Evolutionary conservation across 2,329 filamentous ascomycete species (phyloP), one percentile per base, ranked within the genome.

Genomic region (Nigrospora osmanthi): DNA sequence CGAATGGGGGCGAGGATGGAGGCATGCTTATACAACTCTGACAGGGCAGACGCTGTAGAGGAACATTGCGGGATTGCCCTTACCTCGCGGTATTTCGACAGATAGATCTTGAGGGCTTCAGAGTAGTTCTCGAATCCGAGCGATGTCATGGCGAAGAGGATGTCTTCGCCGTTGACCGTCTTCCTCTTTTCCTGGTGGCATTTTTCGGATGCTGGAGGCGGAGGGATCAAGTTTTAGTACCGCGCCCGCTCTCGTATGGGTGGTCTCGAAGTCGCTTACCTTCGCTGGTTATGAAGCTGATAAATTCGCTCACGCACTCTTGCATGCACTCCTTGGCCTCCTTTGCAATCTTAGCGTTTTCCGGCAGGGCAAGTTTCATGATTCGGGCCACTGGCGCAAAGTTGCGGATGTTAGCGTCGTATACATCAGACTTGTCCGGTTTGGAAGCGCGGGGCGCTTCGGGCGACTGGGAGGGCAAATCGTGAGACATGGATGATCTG

Each of bases 321-420:
- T 98, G 93, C 93, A 98, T 97, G 70, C 93, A 98, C 66, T 98
- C 93, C 68, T 98, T 98, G 45, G 93, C 93, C 65, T 98, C 93
- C 65, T 98, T 98, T 48, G 90, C 90, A 50, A 98, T 98, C 71
- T 98, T 98, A 55, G 93, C 93, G 62, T 98, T 98, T 54, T 98
- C 93, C 42, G 93, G 93, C 40, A 98, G 76, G 7, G 93, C 93
- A 58, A 89, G 86, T 69, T 98, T 98, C 93, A 98, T 98, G 67
- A 98, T 97, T 46, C 93, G 86, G 54, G 93, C 93, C 60, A 98
- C 93, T 98, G 85, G 83, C 69, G 82, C 85, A 80, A 88, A 89
- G 71, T 93, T 93, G 61, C 85, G 82, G 73, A 93, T 93, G 75
- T 94, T 90, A 94, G 89, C 87, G 80, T 93, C 87, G 58, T 82